Evolutionary conservation across 2,329 filamentous ascomycete species (phyloP), one percentile per base, ranked within the genome.

Genomic region (Aspergillus sp.): DNA sequence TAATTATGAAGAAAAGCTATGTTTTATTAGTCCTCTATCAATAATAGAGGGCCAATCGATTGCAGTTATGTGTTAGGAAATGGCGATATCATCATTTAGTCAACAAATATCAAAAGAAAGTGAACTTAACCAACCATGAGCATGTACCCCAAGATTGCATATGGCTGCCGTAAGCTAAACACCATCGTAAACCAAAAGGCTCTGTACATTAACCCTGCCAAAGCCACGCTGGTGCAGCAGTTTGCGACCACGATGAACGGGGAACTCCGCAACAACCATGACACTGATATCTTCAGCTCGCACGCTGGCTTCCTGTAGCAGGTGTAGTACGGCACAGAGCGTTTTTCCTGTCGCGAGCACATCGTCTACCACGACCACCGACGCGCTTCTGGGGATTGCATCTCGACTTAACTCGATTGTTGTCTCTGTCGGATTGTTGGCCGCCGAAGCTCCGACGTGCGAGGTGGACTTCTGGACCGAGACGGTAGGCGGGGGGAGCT

Each of bases 351-450:
- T 82, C 6, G 84, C 77, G 56, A 87, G 78, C 27, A 86, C 83
- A 68, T 87, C 84, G 58, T 87, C 84, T 5, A 87, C 76, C 0
- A 87, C 77, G n/a, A 87, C 73, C 11, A 87, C 79, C 4, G 73
- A 74, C 4, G 68, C 71, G 1, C 71, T 76, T 37, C 25, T 65
- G 0, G 72, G 63, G 17, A 87, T 33, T 39, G 70, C 69, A 71
- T 78, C 71, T 17, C 64, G 64, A 15, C 74, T 73, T 67, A 87
- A 83, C 70, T 85, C 84, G 6, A 87, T 77, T 33, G 58, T 66
- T 39, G 76, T 73, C 55, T 72, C 69, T 50, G 59, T 60, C 5
- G 55, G 48, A 14, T 64, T 48, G 1, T 62, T 56, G 8, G 51
- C 61, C 49, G 53, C 54, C n/a, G 67, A 69, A 56, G 79, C 79